Base-by-base conservation (phyloP, 2,329 filamentous ascomycete species). In the Curvularia verruculosa region DNA sequence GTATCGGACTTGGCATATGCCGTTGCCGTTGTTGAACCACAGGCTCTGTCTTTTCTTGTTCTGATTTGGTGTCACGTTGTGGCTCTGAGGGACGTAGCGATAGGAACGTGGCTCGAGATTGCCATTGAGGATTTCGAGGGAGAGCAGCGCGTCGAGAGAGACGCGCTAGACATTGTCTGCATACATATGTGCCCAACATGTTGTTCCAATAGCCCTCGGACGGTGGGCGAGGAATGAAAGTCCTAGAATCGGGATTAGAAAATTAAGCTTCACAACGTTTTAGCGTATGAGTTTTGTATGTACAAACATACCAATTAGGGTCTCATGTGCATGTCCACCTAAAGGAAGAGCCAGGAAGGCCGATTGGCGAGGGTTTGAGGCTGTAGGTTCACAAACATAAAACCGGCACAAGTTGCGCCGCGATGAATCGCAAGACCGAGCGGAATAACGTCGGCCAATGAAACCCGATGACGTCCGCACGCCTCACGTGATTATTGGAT, bases 131-230 rank as follows among this genome's bases (percentile, higher is more conserved):
- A 24, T 46, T 56, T 36, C 51, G 62, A 5, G 52, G 37, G 24
- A 45, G 45, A 6, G 43, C 36, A 37, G 50, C 44, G 56, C 59
- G 68, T 49, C 59, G 63, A 4, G 49, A 37, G 10, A 75, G 61
- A 9, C 65, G 67, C 28, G 53, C 48, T 46, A 71, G 69, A 55
- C 74, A 77, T 56, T 71, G 70, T 9, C 65, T 67, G 54, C 74
- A 76, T 23, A 76, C 58, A 56, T 75, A 72, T 5, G 71, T 66
- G 64, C 65, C 61, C 45, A 74, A 51, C 74, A 75, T 77, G 21
- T 19, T 29, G 46, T 59, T 52, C 54, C 46, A 21, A 48, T 19
- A 34, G 58, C 45, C 28, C 26, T 54, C 31, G 36, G 29, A 7
- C 21, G n/a, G 55, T 21, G 51, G 21, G 54, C 24, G 52, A 26